Base-by-base conservation (phyloP, 2,329 filamentous ascomycete species). In the Colletotrichum sojae region DNA sequence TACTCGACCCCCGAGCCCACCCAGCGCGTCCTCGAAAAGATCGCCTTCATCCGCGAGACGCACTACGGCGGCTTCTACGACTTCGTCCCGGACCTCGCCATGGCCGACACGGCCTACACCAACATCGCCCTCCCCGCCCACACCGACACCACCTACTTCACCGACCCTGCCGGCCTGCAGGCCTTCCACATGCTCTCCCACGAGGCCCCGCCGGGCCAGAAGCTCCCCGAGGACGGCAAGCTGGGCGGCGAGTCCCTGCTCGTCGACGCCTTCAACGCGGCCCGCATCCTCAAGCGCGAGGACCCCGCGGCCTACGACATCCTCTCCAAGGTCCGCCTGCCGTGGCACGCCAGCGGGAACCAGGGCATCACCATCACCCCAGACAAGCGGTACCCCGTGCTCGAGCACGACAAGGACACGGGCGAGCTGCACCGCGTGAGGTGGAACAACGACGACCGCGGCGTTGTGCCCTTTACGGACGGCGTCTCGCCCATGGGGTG, bases 141-240 rank as follows among this genome's bases (percentile, higher is more conserved):
- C 80, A 98, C 95, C 1, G 96, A 99, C 81, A 98, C 90, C 6
- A 97, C 95, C 1, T 98, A 99, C 80, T 98, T 98, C 82, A 94
- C 90, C 22, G 95, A 98, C 71, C 95, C 96, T 0, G 91, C 93
- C 2, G 94, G 95, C 10, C 86, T 99, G 40, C 96, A 99, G 79
- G 90, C 96, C 27, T 97, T 99, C 80, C 96, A 99, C 77, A 85
- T 98, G 54, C 87, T 98, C 31, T 96, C 93, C 0, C 94, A 97
- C 78, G 91, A 90, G 8, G 81, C 85, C 2, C 87, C 89, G 22
- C 78, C 79, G 3, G 73, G 75, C 1, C 75, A 75, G n/a, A 76
- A 78, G 1, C 75, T 70, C 1, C 49, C 36, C 39, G 63, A 58
- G 1, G 63, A 58, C 9, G 64, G 60, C 16, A 63, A 69, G 39